Evolutionary conservation across 371 early-diverging fungal species (phyloP).

Genomic region (Amoeboaphelidium occidentale): DNA sequence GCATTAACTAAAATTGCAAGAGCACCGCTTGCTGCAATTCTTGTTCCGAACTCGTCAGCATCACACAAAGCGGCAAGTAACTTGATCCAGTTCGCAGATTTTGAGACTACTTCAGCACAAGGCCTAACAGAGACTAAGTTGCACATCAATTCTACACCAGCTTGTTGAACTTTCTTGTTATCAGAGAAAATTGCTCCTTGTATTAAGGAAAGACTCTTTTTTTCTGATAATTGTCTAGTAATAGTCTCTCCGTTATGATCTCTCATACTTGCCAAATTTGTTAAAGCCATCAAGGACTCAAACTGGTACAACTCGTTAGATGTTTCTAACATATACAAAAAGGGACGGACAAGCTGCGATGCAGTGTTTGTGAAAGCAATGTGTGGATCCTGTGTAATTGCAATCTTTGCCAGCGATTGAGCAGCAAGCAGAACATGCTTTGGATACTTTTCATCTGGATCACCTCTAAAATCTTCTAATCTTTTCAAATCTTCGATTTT

Average conservation of each 20-base stretch:
- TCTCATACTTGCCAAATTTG: constrained; percentile 45
- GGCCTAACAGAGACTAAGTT: constrained; percentile 64
- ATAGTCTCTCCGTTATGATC: constrained; percentile 14
- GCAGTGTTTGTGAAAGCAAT: constrained; percentile 42
- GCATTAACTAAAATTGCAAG: too few relatives aligned
- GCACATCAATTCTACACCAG: constrained; percentile 74
- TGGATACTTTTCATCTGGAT: not conserved
- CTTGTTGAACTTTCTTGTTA: constrained; percentile 53
- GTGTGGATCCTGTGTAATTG: constrained; percentile 64
- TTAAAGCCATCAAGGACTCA: constrained; percentile 73
- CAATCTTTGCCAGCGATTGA: constrained; percentile 68
- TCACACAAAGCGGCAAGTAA: constrained; percentile 60
- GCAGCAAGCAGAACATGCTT: constrained; percentile 21
- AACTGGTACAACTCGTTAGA: constrained; percentile 46
- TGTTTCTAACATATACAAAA: constrained; percentile 21
- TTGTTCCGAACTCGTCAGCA: constrained; percentile 52
- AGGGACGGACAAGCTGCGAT: constrained; percentile 15
- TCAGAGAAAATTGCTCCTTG: constrained; percentile 54
- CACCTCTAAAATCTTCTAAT: not conserved
- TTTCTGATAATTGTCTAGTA: constrained; percentile 26
- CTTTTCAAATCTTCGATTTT: constrained; percentile 7
- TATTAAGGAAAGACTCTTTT: constrained; percentile 28
- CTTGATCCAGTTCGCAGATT: constrained; percentile 5
- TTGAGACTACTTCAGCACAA: constrained; percentile 52
- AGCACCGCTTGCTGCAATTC: constrained; percentile 65